Conservation (phyloP, 2,329 filamentous ascomycete genomes). For the Chaetomium globosum region DNA sequence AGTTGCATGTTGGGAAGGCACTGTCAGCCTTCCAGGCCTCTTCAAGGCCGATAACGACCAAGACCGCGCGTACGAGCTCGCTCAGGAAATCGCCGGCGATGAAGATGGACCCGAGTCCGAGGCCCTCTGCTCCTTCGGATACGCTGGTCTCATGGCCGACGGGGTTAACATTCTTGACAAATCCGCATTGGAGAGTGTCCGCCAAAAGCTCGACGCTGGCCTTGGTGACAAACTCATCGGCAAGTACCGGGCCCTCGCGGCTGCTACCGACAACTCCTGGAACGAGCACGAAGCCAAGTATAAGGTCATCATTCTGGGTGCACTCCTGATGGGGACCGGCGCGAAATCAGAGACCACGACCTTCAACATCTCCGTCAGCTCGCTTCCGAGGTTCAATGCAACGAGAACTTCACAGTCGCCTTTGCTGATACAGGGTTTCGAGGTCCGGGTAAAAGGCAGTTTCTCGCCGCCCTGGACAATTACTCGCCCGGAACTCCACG, state of each 20-base stretch:
- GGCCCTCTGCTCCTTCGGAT: neutral
- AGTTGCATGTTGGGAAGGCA: neutral
- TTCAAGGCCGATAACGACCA: neutral
- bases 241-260: neutral
- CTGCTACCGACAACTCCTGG: neutral
- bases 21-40: neutral
- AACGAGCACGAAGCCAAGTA: neutral
- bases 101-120: neutral
- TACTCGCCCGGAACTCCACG: conserved; percentile 1
- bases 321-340: neutral
- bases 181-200: neutral
- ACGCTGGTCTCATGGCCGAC: neutral
- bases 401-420: neutral
- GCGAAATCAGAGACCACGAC: neutral
- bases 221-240: conserved; percentile 1
- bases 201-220: neutral
- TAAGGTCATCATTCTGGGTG: neutral
- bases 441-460: conserved; percentile 4
- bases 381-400: neutral
- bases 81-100: neutral
- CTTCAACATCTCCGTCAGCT: neutral
- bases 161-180: neutral
- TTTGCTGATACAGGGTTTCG: neutral
- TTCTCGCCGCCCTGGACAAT: neutral
- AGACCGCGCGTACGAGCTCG: neutral